Evolutionary conservation across 352 stramenopile species (phyloP).

Genomic region (Phytopythium aichiense): DNA sequence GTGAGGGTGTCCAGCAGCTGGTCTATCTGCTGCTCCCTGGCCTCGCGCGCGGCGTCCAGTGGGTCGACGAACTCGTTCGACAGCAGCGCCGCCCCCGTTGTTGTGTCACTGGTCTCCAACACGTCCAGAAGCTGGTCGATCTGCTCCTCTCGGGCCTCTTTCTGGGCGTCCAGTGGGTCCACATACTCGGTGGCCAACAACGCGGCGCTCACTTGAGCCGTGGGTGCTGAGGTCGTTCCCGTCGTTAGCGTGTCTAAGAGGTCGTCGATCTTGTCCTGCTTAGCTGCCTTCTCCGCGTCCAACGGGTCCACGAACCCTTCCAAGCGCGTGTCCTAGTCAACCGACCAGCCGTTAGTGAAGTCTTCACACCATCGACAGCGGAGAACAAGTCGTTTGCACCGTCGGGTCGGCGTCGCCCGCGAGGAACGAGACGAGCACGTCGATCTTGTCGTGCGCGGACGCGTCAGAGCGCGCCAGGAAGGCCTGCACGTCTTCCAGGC

Average conservation of each 20-base stretch:
- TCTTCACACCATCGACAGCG: background rate
- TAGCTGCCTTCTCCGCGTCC: conserved; percentile 16
- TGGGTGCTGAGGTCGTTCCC: background rate
- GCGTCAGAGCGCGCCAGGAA: conserved; percentile 8
- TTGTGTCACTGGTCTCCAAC: conserved; percentile 3
- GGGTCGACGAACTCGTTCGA: conserved; percentile 10
- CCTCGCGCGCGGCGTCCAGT: conserved; percentile 10
- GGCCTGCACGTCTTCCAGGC: background rate
- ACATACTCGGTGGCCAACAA: conserved; percentile 12
- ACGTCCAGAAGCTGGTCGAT: conserved; percentile 17
- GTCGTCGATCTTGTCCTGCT: conserved; percentile 16
- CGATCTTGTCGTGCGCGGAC: conserved; percentile 4
- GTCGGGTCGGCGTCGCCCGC: background rate
- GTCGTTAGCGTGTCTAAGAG: conserved; percentile 14
- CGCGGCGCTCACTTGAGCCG: background rate
- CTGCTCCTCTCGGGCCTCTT: conserved; percentile 17
- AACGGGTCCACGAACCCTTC: conserved; percentile 13
- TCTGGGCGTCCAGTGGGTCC: conserved; percentile 9
- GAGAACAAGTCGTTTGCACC: background rate
- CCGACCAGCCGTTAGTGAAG: background rate
- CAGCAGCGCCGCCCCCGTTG: conserved; percentile 11
- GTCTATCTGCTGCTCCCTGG: conserved; percentile 22
- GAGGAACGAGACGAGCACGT: conserved; percentile 7
- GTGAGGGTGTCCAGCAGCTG: conserved; percentile 16
- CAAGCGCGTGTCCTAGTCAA: background rate